Base-by-base conservation (phyloP, 1,139 yeast genomes). In the Zygosaccharomyces sapae region DNA sequence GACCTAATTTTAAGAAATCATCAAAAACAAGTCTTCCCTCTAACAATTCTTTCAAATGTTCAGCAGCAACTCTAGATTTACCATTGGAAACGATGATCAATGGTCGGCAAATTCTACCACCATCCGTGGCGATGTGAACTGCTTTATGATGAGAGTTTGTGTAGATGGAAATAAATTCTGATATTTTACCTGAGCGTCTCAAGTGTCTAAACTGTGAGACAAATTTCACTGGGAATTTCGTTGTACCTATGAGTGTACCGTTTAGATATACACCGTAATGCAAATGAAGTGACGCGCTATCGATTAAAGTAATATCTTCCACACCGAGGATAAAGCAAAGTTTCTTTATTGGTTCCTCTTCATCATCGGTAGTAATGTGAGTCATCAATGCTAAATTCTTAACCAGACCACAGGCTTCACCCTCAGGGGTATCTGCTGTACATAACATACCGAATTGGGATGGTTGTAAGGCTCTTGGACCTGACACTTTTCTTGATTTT, bases 351-450 rank as follows among this genome's bases (percentile, higher is more conserved):
- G 98, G 97, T 13, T 76, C 86, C 65, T 92, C 97, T 67, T 92
- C 99, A 59, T 88, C 97, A 68, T 92, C 99, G 2, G 98, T 90
- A 6, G 99, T 92, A 61, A 92, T 94, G 70, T 92, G 99, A 12
- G 99, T 92, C 99, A 92, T 92, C 47, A 92, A 76, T 1, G 98
- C 98, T 66, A 92, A 74, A 64, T 92, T 92, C 68, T 92, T 92
- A 31, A 92, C 98, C 67, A 92, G 77, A 62, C 99, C 99, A 80
- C 99, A 92, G 1, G 99, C 98, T 68, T 94, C 99, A 75, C 99
- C 99, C 77, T 92, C 99, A 2, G 99, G 99, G 0, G 99, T 92
- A 77, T 92, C 99, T 0, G 97, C 87, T 5, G 98, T 89, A 76
- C 99, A 92, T 53, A 92, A 75, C 97, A 92, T 92, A 64, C 98